Evolutionary conservation across 139 green algal species (phyloP), one percentile per base, ranked within the genome.

Genomic region (Auxenochlorella protothecoides): DNA sequence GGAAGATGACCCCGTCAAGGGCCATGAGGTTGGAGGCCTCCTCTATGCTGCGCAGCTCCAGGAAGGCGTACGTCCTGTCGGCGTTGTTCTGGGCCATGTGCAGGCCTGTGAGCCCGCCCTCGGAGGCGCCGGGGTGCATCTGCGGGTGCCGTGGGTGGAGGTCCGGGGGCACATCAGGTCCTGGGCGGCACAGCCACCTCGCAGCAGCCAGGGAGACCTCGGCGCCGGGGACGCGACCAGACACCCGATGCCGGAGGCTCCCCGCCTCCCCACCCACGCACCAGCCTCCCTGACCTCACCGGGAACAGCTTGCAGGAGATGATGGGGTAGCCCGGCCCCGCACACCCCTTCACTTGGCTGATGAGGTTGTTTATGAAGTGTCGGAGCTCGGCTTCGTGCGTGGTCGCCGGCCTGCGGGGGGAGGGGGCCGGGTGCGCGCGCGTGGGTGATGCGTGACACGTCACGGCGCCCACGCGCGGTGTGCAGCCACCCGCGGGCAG

Each of bases 21-120:
- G 85, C 87, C 80, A 92, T 91, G 5, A 83, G 84, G 65, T 95
- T 95, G 57, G 74, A 85, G 0, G 89, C 80, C 75, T 95, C 89
- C 78, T 95, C 89, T 55, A 93, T 84, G 5, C 61, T 86, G 15
- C 87, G 78, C 53, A 92, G 76, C 83, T 93, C 88, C 14, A 86
- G 63, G 69, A 93, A 93, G 2, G 86, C 86, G 66, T 87, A 93
- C 51, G 70, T 72, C 57, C 87, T 88, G 10, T 89, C 84, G 57
- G 9, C 11, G 9, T 62, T 62, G 57, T 9, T 15, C 57, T 62
- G 57, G 57, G 9, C 57, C 27, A 44, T 44, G 27, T 44, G 27
- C 0, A 44, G 27, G 27, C 27, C 27, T 44, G 27, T 44, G 27
- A 44, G 27, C 27, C 27, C 27, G 27, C 27, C 27, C 27, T 44